Base-by-base conservation (phyloP, 164 flowering plant genomes). In the Saururus chinensis region DNA sequence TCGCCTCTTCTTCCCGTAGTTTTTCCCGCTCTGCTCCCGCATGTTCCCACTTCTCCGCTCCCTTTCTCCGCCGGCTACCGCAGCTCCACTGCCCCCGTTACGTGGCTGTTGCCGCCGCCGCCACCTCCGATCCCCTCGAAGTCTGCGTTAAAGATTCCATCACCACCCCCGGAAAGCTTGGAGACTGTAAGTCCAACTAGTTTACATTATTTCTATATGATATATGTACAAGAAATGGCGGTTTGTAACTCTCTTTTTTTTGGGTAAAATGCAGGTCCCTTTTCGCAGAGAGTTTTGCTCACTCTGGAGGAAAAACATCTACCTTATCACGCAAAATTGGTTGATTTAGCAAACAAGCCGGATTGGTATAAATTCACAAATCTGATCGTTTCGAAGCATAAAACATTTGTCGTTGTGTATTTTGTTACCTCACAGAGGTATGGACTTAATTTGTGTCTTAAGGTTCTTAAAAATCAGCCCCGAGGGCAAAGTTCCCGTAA, bases 231-330 rank as follows among this genome's bases (percentile, higher is more conserved):
- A 8, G 14, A 11, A 25, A 23, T 23, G 23, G 26, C 53, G 49
- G 24, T 40, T 45, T 20, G 9, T 16, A 13, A 20, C 9, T 2
- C 42, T 0, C 8, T 26, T 19, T 26, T 16, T 40, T 19, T 21
- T 59, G 14, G 16, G 11, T 26, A 10, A 56, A 56, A 70, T 66
- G 51, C 74, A 93, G 99, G 99, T 56, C 99, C 99, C 26, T 93
- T 93, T 72, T 66, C 82, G 11, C 99, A 93, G 60, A 83, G 97
- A 73, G 88, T 93, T 56, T 73, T 93, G 80, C 76, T 93, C 56
- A 88, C 97, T 1, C 74, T 90, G 64, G 99, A 93, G 81, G 97
- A 86, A 73, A 90, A 93, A 71, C 84, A 87, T 72, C 84, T 93
- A 9, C 88, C 88, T 26, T 93, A 90, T 71, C 89, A 90, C 66